Conservation (phyloP, 805 yeast species). For the Clavispora phyllophila region DNA sequence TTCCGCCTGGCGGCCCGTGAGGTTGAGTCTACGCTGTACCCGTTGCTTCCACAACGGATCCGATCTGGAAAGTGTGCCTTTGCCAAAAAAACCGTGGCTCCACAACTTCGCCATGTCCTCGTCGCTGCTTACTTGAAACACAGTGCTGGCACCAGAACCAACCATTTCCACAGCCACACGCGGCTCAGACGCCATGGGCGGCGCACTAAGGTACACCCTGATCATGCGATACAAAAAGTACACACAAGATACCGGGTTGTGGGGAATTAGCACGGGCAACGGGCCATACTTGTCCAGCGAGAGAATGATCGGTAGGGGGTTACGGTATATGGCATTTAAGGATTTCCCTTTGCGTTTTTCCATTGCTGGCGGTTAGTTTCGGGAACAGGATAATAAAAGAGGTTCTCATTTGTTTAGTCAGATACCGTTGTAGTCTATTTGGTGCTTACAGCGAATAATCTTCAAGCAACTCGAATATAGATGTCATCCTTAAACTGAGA, state of each 20-base stretch:
- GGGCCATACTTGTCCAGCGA: constrained; percentile 33
- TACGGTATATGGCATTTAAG: constrained; percentile 28
- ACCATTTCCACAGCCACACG: constrained; percentile 19
- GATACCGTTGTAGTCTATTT: constrained; percentile 98
- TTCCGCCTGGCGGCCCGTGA: constrained; percentile 22
- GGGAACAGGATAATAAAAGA: neutral
- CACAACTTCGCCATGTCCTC: constrained; percentile 57
- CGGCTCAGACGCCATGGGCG: constrained; percentile 21
- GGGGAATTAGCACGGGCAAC: constrained; percentile 52
- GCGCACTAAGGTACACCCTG: constrained; percentile 13
- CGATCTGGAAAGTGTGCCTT: constrained; percentile 81
- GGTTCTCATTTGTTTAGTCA: constrained; percentile 40
- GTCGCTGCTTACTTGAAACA: constrained; percentile 39
- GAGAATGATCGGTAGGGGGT: constrained; percentile 55
- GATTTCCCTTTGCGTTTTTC: constrained; percentile 28
- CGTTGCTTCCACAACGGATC: constrained; percentile 90
- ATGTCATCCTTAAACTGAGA: constrained; percentile 18
- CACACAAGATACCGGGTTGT: constrained; percentile 66
- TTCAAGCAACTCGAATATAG: constrained; percentile 23
- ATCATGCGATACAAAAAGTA: constrained; percentile 37
- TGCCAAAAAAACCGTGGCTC: constrained; percentile 89
- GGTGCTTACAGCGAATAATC: constrained; percentile 55
- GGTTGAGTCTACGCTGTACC: constrained; percentile 49
- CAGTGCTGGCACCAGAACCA: constrained; percentile 12
- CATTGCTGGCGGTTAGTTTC: constrained; percentile 19